Evolutionary conservation across 2,329 filamentous ascomycete species (phyloP).

Genomic region (Ceratocystis eucalypticola): DNA sequence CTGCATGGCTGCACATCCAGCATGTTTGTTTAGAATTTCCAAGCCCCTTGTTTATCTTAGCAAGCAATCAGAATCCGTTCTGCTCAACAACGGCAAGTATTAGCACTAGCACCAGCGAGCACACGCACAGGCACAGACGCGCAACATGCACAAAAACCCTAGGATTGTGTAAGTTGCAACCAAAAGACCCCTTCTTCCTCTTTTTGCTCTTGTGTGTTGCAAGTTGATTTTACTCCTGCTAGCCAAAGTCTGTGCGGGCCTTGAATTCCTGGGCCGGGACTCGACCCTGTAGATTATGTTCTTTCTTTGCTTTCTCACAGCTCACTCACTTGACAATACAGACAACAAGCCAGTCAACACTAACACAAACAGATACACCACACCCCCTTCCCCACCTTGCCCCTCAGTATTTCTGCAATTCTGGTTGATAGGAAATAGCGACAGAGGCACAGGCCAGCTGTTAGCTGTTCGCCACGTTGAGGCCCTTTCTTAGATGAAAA

Average conservation of each 20-base stretch:
- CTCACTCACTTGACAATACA: neutral
- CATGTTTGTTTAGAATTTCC: neutral
- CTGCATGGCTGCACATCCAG: neutral
- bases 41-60: neutral
- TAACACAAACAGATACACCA: neutral
- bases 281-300: neutral
- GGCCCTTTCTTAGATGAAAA: neutral
- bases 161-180: neutral
- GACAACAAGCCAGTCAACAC: no score
- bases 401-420: no score
- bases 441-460: neutral
- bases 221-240: neutral
- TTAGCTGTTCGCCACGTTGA: neutral
- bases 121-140: neutral
- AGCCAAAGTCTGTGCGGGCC: conserved; percentile 1
- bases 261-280: neutral
- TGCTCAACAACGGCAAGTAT: neutral
- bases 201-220: neutral
- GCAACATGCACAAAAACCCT: neutral
- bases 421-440: neutral
- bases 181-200: neutral
- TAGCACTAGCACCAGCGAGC: neutral
- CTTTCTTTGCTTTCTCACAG: neutral
- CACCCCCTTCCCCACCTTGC: neutral
- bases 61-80: neutral